These are phyloP conservation scores for Paraconiothyrium sp. DNA, from an alignment of 2,329 filamentous ascomycete species.

Conservation along the genomic window DNA sequence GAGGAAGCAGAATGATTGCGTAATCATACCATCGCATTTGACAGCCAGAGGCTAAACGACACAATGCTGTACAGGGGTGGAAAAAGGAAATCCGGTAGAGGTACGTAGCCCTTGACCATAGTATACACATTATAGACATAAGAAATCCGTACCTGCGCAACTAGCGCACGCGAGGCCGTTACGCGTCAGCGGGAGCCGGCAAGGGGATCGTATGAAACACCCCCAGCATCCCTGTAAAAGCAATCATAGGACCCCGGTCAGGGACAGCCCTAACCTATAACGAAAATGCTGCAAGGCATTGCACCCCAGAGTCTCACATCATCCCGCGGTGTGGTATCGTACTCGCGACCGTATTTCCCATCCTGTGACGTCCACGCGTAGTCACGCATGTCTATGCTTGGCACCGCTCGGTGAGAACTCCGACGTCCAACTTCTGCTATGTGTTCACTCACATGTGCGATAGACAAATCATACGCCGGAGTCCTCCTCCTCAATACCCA, in stretches of 20 bases:
- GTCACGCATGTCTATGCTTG: too few species aligned
- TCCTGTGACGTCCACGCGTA: too few species aligned
- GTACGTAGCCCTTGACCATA: background rate
- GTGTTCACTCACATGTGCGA: background rate
- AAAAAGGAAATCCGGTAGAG: background rate
- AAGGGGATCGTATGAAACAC: background rate
- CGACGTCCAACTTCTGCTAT: too few species aligned
- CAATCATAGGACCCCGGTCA: too few species aligned
- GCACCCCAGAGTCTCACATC: background rate
- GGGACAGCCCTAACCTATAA: too few species aligned
- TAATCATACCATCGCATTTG: too few species aligned
- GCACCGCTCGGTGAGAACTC: too few species aligned
- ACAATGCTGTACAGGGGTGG: too few species aligned
- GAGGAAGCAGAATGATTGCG: too few species aligned
- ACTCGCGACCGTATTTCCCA: background rate
- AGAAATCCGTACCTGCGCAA: background rate
- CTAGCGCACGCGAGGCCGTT: constrained; percentile 1
- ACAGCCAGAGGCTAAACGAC: too few species aligned
- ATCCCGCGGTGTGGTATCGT: background rate
- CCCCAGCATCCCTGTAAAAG: background rate
- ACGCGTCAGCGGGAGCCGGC: background rate
- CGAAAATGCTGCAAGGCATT: too few species aligned
- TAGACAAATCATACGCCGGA: constrained; percentile 26
- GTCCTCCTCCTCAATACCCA: constrained; percentile 29
- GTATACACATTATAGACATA: constrained; percentile 16